Conservation (phyloP, 2,329 filamentous ascomycete species). For the Keithomyces neogunnii region DNA sequence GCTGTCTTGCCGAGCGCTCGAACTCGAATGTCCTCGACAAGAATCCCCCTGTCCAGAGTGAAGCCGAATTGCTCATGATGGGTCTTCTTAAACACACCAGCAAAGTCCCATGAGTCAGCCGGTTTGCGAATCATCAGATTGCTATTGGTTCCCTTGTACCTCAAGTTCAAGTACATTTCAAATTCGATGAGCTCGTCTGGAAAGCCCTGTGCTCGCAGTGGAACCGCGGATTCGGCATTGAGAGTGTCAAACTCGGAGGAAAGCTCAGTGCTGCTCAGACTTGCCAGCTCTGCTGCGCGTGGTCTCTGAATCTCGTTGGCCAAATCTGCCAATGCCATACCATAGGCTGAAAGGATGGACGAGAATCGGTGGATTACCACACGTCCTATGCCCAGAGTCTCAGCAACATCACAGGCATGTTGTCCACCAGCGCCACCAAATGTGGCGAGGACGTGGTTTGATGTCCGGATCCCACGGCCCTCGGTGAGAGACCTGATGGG, state of each 20-base stretch:
- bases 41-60: too few relatives aligned
- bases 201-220: not conserved
- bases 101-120: too few relatives aligned
- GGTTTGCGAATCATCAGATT: too few relatives aligned
- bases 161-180: not conserved
- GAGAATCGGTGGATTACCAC: conserved; percentile 36
- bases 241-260: conserved; percentile 16
- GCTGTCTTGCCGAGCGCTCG: too few relatives aligned
- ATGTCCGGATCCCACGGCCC: conserved; percentile 22
- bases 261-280: conserved; percentile 11
- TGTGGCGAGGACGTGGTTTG: conserved; percentile 23
- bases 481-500: conserved; percentile 25
- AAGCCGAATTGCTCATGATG: too few relatives aligned
- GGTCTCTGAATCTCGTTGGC: conserved; percentile 27
- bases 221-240: conserved; percentile 6
- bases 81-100: too few relatives aligned
- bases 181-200: not conserved
- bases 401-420: conserved; percentile 32
- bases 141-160: too few relatives aligned
- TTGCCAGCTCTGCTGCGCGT: conserved; percentile 25
- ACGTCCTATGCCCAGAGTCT: conserved; percentile 29
- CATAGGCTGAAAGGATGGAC: conserved; percentile 35
- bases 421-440: conserved; percentile 32
- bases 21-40: too few relatives aligned
- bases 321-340: conserved; percentile 34